Conservation (phyloP, 2,329 filamentous ascomycete genomes). For the Curvularia lunata region DNA sequence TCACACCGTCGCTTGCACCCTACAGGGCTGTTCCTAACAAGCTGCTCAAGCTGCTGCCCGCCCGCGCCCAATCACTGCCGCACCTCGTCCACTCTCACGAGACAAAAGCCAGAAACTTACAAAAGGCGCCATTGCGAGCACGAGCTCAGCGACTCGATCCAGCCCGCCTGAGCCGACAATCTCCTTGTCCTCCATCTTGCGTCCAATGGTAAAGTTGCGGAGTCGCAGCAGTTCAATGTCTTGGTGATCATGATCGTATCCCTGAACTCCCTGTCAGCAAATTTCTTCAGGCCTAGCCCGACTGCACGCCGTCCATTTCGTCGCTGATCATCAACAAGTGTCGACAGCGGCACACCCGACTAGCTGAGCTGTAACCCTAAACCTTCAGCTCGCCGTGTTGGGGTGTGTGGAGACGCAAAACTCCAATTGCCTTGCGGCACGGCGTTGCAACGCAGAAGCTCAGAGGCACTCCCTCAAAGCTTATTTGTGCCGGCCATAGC, state of each 20-base stretch:
- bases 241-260: constrained; percentile 73
- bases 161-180: constrained; percentile 68
- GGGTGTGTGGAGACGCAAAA: constrained; percentile 11
- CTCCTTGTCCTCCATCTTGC: constrained; percentile 68
- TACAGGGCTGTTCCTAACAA: constrained; percentile 28
- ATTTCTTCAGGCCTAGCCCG: constrained; percentile 2
- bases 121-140: constrained; percentile 76
- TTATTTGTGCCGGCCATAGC: constrained; percentile 7
- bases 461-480: constrained; percentile 4
- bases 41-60: constrained; percentile 6
- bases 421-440: constrained; percentile 13
- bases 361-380: constrained; percentile 5
- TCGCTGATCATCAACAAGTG: constrained; percentile 3
- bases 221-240: constrained; percentile 84
- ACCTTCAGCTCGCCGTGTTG: constrained; percentile 10
- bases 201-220: constrained; percentile 76
- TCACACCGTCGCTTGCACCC: constrained; percentile 19
- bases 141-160: constrained; percentile 67
- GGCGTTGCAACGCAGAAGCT: constrained; percentile 13
- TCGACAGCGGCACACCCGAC: background rate
- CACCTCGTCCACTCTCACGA: background rate
- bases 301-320: constrained; percentile 1
- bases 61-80: constrained; percentile 6
- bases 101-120: constrained; percentile 62
- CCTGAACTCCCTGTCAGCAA: constrained; percentile 58